Evolutionary conservation across 306 rosid species (phyloP), one percentile per base, ranked within the genome.

Genomic region (Canavalia gladiata): DNA sequence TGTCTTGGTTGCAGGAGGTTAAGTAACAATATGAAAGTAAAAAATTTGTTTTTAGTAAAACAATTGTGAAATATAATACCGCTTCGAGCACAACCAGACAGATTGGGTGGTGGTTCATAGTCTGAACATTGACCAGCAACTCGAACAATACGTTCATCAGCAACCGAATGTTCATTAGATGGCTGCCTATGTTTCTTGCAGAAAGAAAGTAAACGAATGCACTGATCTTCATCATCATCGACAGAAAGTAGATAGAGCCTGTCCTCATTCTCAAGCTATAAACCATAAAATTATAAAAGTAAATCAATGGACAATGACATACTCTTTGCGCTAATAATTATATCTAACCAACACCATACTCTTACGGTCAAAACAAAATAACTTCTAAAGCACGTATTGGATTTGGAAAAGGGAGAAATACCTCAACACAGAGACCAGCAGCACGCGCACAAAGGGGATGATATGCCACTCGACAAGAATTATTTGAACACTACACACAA

Each of bases 361-460:
- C 12, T 29, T 18, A 54, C 68, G 54, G 73, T 67, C 70, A 79
- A 65, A 75, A 82, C 67, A 39, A 83, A 68, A 59, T 41, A 80
- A 70, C 47, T 59, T 28, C 31, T 11, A 54, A 50, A 47, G 68
- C 46, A 69, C 2, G 67, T 8, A 78, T 45, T 35, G n/a, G 12
- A 76, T 33, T 31, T n/a, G 39, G 54, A 72, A 75, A 56, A 56
- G 2, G 47, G 77, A 65, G 79, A 76, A 56, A 82, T 89, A 93
- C 99, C 98, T 95, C 99, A 81, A 93, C 99, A 76, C 99, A 95
- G 45, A 95, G 97, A 81, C 98, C 99, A 77, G 99, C 99, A 68
- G 99, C 99, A 13, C 99, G 97, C 51, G 99, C 99, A 87, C 99
- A 95, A 62, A 95, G 99, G 65, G 99, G 99, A 73, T 95, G 99